Conservation (phyloP, 148 eudicot species). For the Persicaria tinctoria region DNA sequence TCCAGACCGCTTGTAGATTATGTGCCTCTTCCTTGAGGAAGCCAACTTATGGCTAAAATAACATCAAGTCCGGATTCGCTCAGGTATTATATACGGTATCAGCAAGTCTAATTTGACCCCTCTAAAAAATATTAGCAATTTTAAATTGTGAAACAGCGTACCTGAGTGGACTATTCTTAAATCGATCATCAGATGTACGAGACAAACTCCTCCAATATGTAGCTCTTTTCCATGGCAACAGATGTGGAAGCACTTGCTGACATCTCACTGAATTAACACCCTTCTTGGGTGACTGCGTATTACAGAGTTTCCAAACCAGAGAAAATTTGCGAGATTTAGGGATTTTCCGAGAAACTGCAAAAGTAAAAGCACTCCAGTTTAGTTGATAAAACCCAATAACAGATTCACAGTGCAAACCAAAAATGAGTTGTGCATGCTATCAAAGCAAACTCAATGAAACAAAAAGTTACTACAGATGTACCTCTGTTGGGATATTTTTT, state of each 20-base stretch:
- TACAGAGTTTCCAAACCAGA: constrained; percentile 69
- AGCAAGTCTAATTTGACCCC: not conserved
- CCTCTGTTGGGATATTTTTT: constrained; percentile 46
- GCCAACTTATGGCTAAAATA: constrained; percentile 55
- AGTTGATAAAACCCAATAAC: not conserved
- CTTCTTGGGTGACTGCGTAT: constrained; percentile 41
- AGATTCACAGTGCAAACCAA: not conserved
- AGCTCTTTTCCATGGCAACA: constrained; percentile 86
- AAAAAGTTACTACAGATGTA: constrained; percentile 11
- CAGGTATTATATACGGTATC: constrained; percentile 16
- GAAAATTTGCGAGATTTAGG: constrained; percentile 44
- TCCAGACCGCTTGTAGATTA: constrained; percentile 82
- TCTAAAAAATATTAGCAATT: too few species aligned
- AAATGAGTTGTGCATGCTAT: not conserved
- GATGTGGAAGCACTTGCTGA: constrained; percentile 42
- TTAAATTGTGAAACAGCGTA: constrained; percentile 16
- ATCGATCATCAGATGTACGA: constrained; percentile 26
- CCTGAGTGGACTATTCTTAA: constrained; percentile 38
- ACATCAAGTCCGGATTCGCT: constrained; percentile 18
- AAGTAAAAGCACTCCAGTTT: constrained; percentile 3
- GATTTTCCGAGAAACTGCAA: constrained; percentile 31
- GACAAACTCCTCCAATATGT: constrained; percentile 50
- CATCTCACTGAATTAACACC: constrained; percentile 32
- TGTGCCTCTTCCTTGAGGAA: constrained; percentile 67
- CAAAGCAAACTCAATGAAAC: not conserved